Evolutionary conservation across 768 basidiomycete species (phyloP).

Genomic region (Tulasnella sp.): DNA sequence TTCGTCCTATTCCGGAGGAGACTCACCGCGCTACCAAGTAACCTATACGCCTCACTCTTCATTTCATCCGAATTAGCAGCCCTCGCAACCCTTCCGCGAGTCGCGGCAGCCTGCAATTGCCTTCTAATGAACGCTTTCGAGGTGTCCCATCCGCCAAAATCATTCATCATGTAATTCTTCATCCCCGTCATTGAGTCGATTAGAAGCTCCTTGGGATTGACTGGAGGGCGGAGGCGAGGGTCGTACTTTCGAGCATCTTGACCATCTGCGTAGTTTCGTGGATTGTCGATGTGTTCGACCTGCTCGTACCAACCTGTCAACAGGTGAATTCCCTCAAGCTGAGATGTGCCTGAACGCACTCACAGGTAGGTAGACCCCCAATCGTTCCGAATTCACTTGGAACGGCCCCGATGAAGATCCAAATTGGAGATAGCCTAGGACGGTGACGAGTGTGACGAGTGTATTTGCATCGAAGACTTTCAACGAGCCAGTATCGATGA

Average conservation of each 20-base stretch:
- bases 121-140: constrained; percentile 69
- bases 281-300: constrained; percentile 82
- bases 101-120: constrained; percentile 67
- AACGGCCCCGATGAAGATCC: background rate
- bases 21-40: constrained; percentile 53
- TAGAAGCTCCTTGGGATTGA: constrained; percentile 75
- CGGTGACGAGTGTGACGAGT: background rate
- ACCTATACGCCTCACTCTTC: constrained; percentile 68
- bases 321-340: background rate
- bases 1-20: background rate
- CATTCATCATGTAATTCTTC: constrained; percentile 90
- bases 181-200: constrained; percentile 80
- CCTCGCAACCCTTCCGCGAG: constrained; percentile 56
- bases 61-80: constrained; percentile 54
- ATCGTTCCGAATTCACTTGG: constrained; percentile 7
- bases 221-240: constrained; percentile 67
- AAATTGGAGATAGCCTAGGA: background rate
- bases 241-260: constrained; percentile 76
- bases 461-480: background rate
- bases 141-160: constrained; percentile 78
- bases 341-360: background rate
- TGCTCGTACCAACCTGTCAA: background rate
- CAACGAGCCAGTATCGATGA: constrained; percentile 8
- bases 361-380: constrained; percentile 14
- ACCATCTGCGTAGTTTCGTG: constrained; percentile 73